These are phyloP conservation scores for Nematodospora valgi DNA, from an alignment of 805 yeast genomes.

Conservation along the genomic window DNA sequence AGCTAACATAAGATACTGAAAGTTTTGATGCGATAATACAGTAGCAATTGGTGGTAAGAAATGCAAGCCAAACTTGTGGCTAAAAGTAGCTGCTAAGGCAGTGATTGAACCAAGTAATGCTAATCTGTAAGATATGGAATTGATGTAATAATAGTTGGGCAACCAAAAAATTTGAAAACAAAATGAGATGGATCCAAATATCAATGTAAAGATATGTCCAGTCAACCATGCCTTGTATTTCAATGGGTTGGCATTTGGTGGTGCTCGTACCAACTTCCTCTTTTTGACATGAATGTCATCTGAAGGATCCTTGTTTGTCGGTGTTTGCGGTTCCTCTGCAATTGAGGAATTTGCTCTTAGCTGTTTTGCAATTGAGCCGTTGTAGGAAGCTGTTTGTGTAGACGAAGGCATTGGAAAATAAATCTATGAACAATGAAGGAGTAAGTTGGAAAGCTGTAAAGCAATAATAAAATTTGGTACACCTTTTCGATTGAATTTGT, in stretches of 20 bases:
- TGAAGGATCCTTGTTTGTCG: conserved; percentile 14
- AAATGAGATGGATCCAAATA: conserved; percentile 40
- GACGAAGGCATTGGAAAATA: no score
- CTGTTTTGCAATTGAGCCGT: no score
- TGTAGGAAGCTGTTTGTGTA: no score
- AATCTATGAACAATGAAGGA: no score
- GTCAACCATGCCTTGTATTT: conserved; percentile 52
- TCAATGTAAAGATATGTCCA: conserved; percentile 49
- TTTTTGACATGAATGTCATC: no score
- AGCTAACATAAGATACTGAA: conserved; percentile 61
- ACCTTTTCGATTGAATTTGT: no score
- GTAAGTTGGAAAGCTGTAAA: no score
- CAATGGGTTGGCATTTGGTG: conserved; percentile 30
- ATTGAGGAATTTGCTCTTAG: no score
- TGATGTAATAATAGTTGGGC: conserved; percentile 38
- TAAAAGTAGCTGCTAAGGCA: conserved; percentile 51
- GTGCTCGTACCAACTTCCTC: conserved; percentile 29
- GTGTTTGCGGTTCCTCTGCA: no score
- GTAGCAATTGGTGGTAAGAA: conserved; percentile 59
- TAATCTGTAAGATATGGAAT: conserved; percentile 52
- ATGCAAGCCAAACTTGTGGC: conserved; percentile 57
- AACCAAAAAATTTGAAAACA: conserved; percentile 38
- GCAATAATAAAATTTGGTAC: no score
- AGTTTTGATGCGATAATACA: conserved; percentile 69
- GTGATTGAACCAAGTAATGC: conserved; percentile 53